Evolutionary conservation across 768 basidiomycete genomes (phyloP).

Genomic region (Mycena indigotica): DNA sequence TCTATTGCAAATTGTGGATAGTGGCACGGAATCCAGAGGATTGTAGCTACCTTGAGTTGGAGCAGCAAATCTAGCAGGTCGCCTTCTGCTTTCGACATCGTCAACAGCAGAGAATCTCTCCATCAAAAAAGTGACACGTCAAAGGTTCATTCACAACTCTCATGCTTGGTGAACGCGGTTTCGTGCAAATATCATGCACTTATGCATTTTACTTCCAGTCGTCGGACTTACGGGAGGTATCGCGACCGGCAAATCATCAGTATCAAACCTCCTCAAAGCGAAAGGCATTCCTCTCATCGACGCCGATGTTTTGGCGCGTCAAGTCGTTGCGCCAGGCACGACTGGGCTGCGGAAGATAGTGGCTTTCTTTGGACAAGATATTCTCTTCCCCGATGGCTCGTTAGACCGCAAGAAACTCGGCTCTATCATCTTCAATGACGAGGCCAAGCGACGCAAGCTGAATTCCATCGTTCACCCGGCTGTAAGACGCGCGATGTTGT

Average conservation of each 20-base stretch:
- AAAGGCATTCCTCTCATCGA: conserved; percentile 85
- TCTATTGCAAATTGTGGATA: conserved; percentile 41
- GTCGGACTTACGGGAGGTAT: conserved; percentile 96
- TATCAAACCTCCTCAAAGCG: conserved; percentile 68
- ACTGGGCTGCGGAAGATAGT: conserved; percentile 69
- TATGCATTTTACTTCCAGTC: conserved; percentile 47
- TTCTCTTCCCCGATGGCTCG: conserved; percentile 68
- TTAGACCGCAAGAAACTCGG: conserved; percentile 87
- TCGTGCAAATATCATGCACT: neutral
- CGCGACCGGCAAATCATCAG: conserved; percentile 95
- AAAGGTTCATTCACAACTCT: neutral
- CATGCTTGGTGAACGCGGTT: conserved; percentile 18
- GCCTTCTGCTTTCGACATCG: conserved; percentile 59
- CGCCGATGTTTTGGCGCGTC: conserved; percentile 86
- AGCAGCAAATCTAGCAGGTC: conserved; percentile 72
- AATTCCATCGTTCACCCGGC: conserved; percentile 92
- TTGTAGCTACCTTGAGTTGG: conserved; percentile 60
- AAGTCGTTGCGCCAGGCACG: conserved; percentile 84
- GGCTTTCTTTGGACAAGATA: conserved; percentile 65
- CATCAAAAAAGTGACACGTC: too few species aligned
- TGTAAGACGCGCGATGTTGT: conserved; percentile 77
- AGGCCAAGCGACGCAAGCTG: conserved; percentile 65
- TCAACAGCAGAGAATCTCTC: too few species aligned
- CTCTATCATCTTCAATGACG: conserved; percentile 80
- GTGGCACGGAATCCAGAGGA: neutral